A percentile compares a stretch with the other conserved stretches of the same genome.
phyloP scores from a whole-genome alignment of 1,139 yeast species.

The Eremothecium gossypii region DNA sequence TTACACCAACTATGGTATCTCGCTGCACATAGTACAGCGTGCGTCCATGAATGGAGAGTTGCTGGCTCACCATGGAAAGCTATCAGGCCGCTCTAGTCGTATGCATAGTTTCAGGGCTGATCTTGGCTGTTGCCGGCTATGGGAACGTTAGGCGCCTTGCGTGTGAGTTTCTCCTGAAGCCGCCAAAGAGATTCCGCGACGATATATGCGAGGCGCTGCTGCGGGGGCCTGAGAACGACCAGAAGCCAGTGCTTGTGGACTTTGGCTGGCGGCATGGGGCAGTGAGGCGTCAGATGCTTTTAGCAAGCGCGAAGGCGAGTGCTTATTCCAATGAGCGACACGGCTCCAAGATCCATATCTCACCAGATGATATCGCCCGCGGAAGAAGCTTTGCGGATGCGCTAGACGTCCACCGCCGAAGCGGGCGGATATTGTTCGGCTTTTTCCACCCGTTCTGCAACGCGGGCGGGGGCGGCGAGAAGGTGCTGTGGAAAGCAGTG shows the following conservation, averaged over 20 bases:
- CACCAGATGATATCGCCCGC: slow-evolving; percentile 14
- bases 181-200: too few species aligned
- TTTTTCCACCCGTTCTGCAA: slow-evolving; percentile 94
- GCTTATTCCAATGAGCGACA: slow-evolving; percentile 14
- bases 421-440: slow-evolving; percentile 50
- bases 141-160: too few species aligned
- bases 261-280: slow-evolving; percentile 31
- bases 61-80: too few species aligned
- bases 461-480: slow-evolving; percentile 98
- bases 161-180: too few species aligned
- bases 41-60: too few species aligned
- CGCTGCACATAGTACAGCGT: too few species aligned
- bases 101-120: too few species aligned
- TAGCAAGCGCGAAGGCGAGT: slow-evolving; percentile 41
- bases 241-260: slow-evolving; percentile 4
- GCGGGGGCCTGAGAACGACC: too few species aligned
- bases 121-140: too few species aligned
- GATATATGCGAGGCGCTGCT: too few species aligned
- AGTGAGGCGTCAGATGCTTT: slow-evolving; percentile 45
- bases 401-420: slow-evolving; percentile 28
- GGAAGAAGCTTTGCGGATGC: slow-evolving; percentile 17
- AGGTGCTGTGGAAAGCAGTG: slow-evolving; percentile 93
- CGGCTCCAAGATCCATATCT: slow-evolving; percentile 10
- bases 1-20: too few species aligned
- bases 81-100: too few species aligned